These are phyloP conservation scores for Umbilicus rupestris DNA, from an alignment of 164 flowering plant genomes.

Conservation along the genomic window DNA sequence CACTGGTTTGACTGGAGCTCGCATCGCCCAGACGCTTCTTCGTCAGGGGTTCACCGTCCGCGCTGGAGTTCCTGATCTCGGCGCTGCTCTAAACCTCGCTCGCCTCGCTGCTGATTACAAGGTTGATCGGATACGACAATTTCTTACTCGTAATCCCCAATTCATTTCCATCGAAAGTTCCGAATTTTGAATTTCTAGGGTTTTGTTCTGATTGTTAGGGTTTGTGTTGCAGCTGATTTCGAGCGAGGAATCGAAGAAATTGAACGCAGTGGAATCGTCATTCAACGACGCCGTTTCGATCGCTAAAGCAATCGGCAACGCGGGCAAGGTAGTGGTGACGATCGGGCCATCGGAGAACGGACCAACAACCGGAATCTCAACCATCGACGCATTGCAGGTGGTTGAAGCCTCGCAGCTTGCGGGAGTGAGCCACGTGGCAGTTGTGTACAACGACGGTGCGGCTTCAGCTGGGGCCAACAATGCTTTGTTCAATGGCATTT, in stretches of 20 bases:
- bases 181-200: not conserved
- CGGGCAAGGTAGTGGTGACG: conserved; percentile 89
- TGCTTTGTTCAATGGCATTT: conserved; percentile 59
- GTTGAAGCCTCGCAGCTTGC: conserved; percentile 73
- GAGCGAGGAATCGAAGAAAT: conserved; percentile 51
- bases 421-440: conserved; percentile 70
- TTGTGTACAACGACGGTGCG: conserved; percentile 41
- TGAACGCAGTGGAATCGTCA: conserved; percentile 71
- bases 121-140: conserved; percentile 28
- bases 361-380: conserved; percentile 40
- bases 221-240: conserved; percentile 53
- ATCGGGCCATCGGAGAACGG: conserved; percentile 72
- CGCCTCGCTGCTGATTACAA: conserved; percentile 63
- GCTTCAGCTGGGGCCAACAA: conserved; percentile 32
- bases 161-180: not conserved
- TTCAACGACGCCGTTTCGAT: conserved; percentile 56
- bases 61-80: conserved; percentile 89
- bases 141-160: not conserved
- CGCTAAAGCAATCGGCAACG: conserved; percentile 88
- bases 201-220: not conserved
- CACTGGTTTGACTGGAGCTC: conserved; percentile 70
- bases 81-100: conserved; percentile 81
- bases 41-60: conserved; percentile 73
- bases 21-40: conserved; percentile 65
- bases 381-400: conserved; percentile 60